These are phyloP conservation scores for Papilionanthe hybrid DNA, from an alignment of 116 monocot genomes.

Conservation along the genomic window DNA sequence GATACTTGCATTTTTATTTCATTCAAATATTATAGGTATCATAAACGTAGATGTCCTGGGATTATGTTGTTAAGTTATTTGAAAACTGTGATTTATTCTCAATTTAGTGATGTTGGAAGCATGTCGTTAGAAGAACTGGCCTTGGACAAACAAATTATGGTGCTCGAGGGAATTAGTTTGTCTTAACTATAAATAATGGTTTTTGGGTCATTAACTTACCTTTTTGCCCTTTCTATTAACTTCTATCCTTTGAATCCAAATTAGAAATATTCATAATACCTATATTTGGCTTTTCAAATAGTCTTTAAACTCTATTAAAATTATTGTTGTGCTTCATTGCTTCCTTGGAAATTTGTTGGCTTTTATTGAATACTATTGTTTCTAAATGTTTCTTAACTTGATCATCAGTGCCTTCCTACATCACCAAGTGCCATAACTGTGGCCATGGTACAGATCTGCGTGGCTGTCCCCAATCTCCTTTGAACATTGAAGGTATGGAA, in stretches of 20 bases:
- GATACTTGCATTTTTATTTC: too few species aligned
- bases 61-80: too few species aligned
- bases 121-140: too few species aligned
- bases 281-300: neutral
- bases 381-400: constrained; percentile 16
- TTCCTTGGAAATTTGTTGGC: neutral
- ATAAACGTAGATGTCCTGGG: too few species aligned
- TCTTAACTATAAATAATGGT: too few species aligned
- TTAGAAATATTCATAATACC: neutral
- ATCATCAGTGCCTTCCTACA: constrained; percentile 83
- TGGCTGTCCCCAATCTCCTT: constrained; percentile 89
- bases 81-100: too few species aligned
- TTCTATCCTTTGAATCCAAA: neutral
- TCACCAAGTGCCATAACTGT: constrained; percentile 85
- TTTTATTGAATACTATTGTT: constrained; percentile 15
- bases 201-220: neutral
- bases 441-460: constrained; percentile 93
- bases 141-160: too few species aligned
- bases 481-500: constrained; percentile 73
- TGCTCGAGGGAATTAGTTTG: too few species aligned
- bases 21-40: too few species aligned
- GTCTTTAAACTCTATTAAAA: neutral
- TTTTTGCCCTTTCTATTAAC: neutral
- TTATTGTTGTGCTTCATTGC: neutral
- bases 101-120: too few species aligned